Evolutionary conservation across 306 rosid species (phyloP).

Genomic region (Psophocarpus tetragonolobus): DNA sequence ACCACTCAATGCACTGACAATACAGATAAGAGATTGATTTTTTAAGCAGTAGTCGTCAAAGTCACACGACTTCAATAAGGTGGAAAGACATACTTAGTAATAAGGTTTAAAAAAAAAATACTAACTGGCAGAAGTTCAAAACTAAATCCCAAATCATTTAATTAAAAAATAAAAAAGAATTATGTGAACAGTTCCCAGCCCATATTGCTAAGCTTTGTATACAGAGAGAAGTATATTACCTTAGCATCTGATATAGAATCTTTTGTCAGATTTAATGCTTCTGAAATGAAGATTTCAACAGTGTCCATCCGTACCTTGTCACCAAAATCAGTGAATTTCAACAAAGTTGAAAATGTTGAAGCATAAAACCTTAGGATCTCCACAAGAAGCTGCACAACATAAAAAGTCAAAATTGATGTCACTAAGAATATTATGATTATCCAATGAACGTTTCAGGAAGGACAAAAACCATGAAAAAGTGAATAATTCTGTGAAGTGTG

Average conservation of each 20-base stretch:
- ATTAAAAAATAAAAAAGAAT: background rate
- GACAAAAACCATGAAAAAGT: slow-evolving; percentile 6
- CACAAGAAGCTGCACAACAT: slow-evolving; percentile 69
- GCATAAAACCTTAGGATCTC: slow-evolving; percentile 66
- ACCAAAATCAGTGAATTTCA: slow-evolving; percentile 48
- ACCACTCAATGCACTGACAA: background rate
- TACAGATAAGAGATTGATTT: background rate
- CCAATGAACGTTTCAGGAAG: slow-evolving; percentile 25
- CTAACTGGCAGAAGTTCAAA: background rate
- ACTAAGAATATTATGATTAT: slow-evolving; percentile 28
- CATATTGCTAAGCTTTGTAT: background rate
- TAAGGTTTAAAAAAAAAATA: background rate
- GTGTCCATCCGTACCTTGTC: slow-evolving; percentile 48
- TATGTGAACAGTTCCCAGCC: background rate
- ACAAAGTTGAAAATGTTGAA: slow-evolving; percentile 57
- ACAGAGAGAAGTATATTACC: slow-evolving; percentile 49
- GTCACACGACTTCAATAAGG: background rate
- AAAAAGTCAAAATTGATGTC: slow-evolving; percentile 31
- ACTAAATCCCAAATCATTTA: slow-evolving; percentile 27
- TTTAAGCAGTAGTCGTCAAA: background rate
- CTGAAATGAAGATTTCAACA: slow-evolving; percentile 59
- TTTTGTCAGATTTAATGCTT: slow-evolving; percentile 60
- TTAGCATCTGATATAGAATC: slow-evolving; percentile 62
- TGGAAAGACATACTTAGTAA: background rate
- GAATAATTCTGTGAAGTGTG: background rate